A percentile compares a stretch with the other conserved stretches of the same genome.
Evolutionary conservation across 164 flowering plant species (phyloP).

Genomic region (Houttuynia cordata): DNA sequence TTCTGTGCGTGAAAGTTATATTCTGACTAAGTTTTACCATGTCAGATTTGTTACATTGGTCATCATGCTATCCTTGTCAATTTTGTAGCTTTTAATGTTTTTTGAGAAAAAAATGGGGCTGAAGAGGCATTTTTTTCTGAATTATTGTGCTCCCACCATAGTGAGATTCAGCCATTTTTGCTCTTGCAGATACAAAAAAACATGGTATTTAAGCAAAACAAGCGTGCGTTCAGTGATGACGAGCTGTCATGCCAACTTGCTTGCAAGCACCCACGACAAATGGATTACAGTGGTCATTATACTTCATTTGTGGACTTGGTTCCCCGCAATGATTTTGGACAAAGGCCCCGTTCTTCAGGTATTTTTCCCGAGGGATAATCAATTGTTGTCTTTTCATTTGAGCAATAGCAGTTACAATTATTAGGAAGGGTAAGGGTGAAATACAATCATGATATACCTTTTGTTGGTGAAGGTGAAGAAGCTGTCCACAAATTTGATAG

Average conservation of each 20-base stretch:
- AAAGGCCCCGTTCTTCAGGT: conserved; percentile 21
- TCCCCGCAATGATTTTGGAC: conserved; percentile 7
- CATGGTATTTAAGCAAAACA: conserved; percentile 26
- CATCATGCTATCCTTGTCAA: no score
- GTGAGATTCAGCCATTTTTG: not conserved
- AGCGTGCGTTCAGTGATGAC: conserved; percentile 31
- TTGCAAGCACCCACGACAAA: conserved; percentile 24
- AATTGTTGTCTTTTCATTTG: not conserved
- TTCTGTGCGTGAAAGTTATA: no score
- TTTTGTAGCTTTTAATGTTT: no score
- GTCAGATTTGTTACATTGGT: no score
- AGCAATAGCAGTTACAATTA: not conserved
- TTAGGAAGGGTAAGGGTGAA: not conserved
- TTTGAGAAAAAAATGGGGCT: no score
- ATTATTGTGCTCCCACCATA: no score
- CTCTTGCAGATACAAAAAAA: conserved; percentile 18
- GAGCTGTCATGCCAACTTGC: conserved; percentile 18
- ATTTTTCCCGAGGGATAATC: not conserved
- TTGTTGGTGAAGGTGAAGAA: conserved; percentile 7
- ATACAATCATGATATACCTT: not conserved
- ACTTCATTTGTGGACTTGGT: conserved; percentile 10
- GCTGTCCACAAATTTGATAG: conserved; percentile 14
- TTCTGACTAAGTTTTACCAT: no score
- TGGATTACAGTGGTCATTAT: conserved; percentile 15
- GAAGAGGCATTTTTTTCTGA: not conserved